phyloP scores from a whole-genome alignment of 805 yeast species.

The Ogataea salicorniae region DNA sequence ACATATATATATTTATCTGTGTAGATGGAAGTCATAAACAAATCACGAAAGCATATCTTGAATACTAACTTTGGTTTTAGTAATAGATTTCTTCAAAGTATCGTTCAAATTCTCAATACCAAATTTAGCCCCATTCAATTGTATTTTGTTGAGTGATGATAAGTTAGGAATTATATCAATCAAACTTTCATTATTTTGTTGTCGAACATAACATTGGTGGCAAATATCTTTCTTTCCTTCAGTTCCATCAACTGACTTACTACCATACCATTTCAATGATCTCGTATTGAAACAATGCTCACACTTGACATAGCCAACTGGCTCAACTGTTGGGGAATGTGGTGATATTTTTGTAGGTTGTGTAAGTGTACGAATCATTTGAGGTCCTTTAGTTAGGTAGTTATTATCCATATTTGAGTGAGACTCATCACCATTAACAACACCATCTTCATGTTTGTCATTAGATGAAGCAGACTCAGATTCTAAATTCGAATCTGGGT shows the following conservation, averaged over 20 bases:
- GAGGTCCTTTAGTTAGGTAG: too few species aligned
- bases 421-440: background rate
- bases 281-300: conserved; percentile 16
- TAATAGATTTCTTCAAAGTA: background rate
- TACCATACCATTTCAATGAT: conserved; percentile 18
- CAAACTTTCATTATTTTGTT: conserved; percentile 17
- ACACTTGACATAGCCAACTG: conserved; percentile 4
- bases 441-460: conserved; percentile 2
- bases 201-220: conserved; percentile 25
- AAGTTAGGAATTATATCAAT: conserved; percentile 23
- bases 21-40: background rate
- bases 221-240: conserved; percentile 10
- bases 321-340: too few species aligned
- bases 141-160: conserved; percentile 5
- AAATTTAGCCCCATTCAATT: conserved; percentile 18
- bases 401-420: too few species aligned
- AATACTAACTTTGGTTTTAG: conserved; percentile 14
- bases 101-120: conserved; percentile 14
- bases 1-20: too few species aligned
- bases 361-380: too few species aligned
- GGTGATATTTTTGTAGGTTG: too few species aligned
- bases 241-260: background rate
- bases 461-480: conserved; percentile 1
- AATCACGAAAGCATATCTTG: conserved; percentile 16
- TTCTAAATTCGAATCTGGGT: too few species aligned